A percentile compares a stretch with the other conserved stretches of the same genome.
These are phyloP conservation scores for Scheffersomyces parashehatae DNA, from an alignment of 1,139 yeast species.

Conservation along the genomic window DNA sequence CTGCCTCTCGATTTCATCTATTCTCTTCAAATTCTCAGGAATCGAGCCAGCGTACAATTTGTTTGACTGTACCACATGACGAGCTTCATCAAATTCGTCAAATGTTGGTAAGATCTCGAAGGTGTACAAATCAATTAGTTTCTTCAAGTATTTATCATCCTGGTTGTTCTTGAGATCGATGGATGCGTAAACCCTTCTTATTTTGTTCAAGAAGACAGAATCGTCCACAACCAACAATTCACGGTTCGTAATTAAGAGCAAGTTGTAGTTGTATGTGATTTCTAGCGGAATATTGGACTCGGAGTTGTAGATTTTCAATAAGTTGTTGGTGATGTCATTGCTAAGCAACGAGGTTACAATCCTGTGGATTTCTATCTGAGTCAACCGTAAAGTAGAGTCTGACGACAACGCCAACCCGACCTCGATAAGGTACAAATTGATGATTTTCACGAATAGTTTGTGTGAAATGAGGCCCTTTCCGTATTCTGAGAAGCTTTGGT, in stretches of 20 bases:
- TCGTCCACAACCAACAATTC: conserved; percentile 9
- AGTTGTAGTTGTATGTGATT: conserved; percentile 33
- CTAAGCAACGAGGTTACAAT: conserved; percentile 15
- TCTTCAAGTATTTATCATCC: conserved; percentile 21
- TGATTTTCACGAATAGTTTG: conserved; percentile 32
- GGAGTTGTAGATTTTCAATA: conserved; percentile 21
- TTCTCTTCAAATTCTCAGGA: conserved; percentile 15
- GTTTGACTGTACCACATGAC: conserved; percentile 24
- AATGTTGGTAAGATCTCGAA: conserved; percentile 38
- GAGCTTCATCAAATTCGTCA: conserved; percentile 30
- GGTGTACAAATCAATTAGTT: conserved; percentile 34
- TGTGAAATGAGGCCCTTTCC: conserved; percentile 28
- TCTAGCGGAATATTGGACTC: conserved; percentile 32
- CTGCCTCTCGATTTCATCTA: conserved; percentile 18
- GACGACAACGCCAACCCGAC: conserved; percentile 27
- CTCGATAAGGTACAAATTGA: conserved; percentile 38
- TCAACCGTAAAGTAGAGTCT: neutral
- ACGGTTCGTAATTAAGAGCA: conserved; percentile 27
- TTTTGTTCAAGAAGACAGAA: conserved; percentile 7
- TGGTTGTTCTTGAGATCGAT: conserved; percentile 3
- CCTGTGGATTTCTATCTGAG: neutral
- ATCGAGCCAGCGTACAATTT: conserved; percentile 13
- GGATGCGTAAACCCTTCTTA: conserved; percentile 11
- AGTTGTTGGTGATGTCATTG: conserved; percentile 23
- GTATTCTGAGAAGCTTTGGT: conserved; percentile 22